phyloP scores from a whole-genome alignment of 2,329 filamentous ascomycete species.

The Aspergillus amoenus region DNA sequence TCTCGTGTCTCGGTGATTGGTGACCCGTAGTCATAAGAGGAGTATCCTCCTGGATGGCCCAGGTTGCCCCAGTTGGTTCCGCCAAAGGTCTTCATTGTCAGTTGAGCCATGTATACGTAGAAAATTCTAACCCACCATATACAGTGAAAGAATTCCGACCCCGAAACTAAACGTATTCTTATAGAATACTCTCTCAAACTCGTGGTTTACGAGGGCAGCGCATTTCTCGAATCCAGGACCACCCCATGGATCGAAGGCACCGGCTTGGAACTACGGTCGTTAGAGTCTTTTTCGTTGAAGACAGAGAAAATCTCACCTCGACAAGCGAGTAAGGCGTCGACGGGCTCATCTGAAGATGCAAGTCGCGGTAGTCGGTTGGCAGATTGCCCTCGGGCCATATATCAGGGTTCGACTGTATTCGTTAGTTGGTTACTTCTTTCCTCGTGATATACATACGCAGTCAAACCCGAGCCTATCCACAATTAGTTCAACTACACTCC shows the following conservation, averaged over 20 bases:
- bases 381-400: conserved; percentile 60
- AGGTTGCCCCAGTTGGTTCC: conserved; percentile 84
- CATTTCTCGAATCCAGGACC: conserved; percentile 70
- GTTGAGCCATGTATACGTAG: neutral
- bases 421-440: conserved; percentile 8
- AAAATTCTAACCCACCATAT: conserved; percentile 59
- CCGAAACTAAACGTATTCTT: conserved; percentile 71
- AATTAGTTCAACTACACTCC: conserved; percentile 1
- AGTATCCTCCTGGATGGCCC: conserved; percentile 66
- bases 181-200: conserved; percentile 76
- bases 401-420: conserved; percentile 51
- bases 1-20: conserved; percentile 68
- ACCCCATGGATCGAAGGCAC: conserved; percentile 73
- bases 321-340: conserved; percentile 64
- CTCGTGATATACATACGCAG: conserved; percentile 28
- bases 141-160: conserved; percentile 68
- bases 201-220: conserved; percentile 63
- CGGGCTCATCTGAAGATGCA: conserved; percentile 62
- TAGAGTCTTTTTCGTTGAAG: conserved; percentile 3
- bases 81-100: conserved; percentile 57
- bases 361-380: conserved; percentile 55
- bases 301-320: conserved; percentile 43
- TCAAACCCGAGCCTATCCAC: conserved; percentile 38
- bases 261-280: conserved; percentile 61
- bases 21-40: conserved; percentile 62